Evolutionary conservation across 2,329 filamentous ascomycete genomes (phyloP), one percentile per base, ranked within the genome.

Genomic region (Dothidotthia symphoricarpi): DNA sequence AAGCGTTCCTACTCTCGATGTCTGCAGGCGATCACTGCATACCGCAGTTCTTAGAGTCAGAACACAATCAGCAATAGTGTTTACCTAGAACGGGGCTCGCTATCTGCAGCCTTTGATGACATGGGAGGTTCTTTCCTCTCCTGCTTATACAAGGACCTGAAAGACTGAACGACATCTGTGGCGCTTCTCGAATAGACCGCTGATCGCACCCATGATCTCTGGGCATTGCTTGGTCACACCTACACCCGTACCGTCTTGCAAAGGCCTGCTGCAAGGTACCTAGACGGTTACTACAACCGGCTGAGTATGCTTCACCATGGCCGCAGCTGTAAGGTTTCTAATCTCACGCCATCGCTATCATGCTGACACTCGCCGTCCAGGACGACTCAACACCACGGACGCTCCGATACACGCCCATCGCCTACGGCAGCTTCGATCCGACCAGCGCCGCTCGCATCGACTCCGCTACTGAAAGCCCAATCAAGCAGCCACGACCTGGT

Each of bases 381-480:
- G 19, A 22, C 19, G 9, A 22, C 19, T 22, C 19, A 22, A 22
- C 19, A 22, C 19, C 19, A 9, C 19, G 19, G 19, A 22, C 19
- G 19, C 19, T 6, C 9, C 19, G 19, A 22, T 22, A 9, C 30
- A 35, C 34, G 22, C 34, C 53, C 25, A 36, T 39, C 28, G 32
- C 41, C 6, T 52, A 55, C 30, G 51, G 49, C 10, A 44, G 24
- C 31, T 34, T 46, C 11, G 30, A 35, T 3, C 19, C 46, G 4
- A 28, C 41, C 1, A 17, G 22, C 24, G n/a, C 32, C 4, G 39
- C 38, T 27, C 31, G 42, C 27, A 34, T 44, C 13, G 43, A 51
- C 29, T 55, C 51, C 8, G 42, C 30, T 16, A 24, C 49, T 37
- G 26, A 41, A 16, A 31, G 52, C 31, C 47, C 43, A 5, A 36